Percentiles rank a stretch among this genome's conserved stretches.
Conservation (phyloP, 2,329 filamentous ascomycete species). For the Epichloe typhina region DNA sequence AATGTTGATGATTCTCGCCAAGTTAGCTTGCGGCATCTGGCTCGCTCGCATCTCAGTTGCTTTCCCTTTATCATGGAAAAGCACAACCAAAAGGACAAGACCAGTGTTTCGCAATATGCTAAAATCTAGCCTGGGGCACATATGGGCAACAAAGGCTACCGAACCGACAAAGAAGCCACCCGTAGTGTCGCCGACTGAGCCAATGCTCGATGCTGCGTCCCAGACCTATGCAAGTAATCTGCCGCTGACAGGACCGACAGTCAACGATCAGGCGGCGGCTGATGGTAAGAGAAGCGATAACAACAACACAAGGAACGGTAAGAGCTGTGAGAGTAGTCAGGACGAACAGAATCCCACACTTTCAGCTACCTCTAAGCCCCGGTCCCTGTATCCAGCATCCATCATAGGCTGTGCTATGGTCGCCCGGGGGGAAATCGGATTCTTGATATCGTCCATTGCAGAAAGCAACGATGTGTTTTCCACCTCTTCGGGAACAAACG, state of each 20-base stretch:
- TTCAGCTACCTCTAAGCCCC: constrained; percentile 28
- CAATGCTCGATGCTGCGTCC: background rate
- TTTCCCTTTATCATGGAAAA: background rate
- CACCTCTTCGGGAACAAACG: background rate
- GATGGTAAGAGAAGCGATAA: background rate
- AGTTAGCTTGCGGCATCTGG: constrained; percentile 48
- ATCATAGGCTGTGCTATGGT: constrained; percentile 59
- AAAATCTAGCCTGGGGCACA: background rate
- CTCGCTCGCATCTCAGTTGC: constrained; percentile 23
- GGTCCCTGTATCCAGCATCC: constrained; percentile 52
- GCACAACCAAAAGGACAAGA: background rate
- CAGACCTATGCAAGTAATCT: background rate
- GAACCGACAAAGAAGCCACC: background rate
- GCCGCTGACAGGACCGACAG: background rate
- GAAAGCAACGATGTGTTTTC: constrained; percentile 36
- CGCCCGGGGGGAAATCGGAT: constrained; percentile 70
- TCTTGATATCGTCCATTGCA: constrained; percentile 58
- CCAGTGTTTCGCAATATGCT: background rate
- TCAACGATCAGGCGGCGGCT: background rate
- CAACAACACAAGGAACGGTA: background rate
- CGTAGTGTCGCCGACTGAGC: background rate
- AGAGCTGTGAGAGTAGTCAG: too few species aligned
- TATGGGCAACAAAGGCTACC: background rate
- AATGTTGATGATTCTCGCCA: constrained; percentile 53
- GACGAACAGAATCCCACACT: background rate